Evolutionary conservation across 805 yeast genomes (phyloP), one percentile per base, ranked within the genome.

Genomic region (Candida ficus): DNA sequence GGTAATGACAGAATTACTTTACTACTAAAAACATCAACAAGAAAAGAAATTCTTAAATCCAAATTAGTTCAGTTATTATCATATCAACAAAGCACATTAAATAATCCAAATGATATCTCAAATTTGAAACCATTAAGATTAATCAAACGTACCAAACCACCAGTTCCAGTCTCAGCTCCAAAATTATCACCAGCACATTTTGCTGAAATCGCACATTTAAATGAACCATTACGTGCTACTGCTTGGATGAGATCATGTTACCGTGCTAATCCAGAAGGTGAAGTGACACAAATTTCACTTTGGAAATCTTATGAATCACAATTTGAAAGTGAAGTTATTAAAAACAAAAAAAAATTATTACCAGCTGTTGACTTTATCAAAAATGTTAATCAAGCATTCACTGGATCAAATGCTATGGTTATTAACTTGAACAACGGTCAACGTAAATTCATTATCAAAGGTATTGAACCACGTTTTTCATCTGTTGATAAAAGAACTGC

Each of bases 311-410:
- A 93, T 64, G 98, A 93, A 60, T 68, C 79, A 12, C 93, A 84
- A 58, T 93, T 93, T 54, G 83, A 83, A 45, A 74, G 73, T 40
- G 76, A 75, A 40, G 68, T 67, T 4, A 62, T 66, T 33, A 69
- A 64, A 23, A 74, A 80, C 52, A 70, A 75, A 29, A 69, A 73
- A 41, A 76, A 78, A 50, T 66, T 91, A 37, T 70, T 91, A 25
- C 95, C 96, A 1, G 99, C 99, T 0, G 97, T 93, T 11, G 98
- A 93, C 50, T 93, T 93, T 61, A 93, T 93, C 60, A 88, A 91
- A 54, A 91, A 93, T 57, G 98, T 91, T 17, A 83, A 90, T 26
- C 77, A 78, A 45, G 95, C 96, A 1, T 93, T 93, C 58, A 81
- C 84, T 14, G 76, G 80, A 52, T 88, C 96, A 3, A 82, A 86